Evolutionary conservation across 768 basidiomycete genomes (phyloP).

Genomic region (Amanita thiersii): DNA sequence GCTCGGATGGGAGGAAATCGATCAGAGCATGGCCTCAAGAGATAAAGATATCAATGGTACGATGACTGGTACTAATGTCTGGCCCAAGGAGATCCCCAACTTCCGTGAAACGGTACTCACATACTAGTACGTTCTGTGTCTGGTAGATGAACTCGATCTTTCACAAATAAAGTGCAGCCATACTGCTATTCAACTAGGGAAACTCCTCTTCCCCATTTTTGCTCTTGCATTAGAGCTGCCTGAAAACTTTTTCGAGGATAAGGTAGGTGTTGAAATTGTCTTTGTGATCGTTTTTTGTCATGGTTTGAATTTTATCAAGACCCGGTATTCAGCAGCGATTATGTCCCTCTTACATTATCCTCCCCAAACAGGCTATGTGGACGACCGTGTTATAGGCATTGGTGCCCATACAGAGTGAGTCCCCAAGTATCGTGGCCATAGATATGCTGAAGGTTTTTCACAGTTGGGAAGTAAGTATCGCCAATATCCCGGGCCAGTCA

Average conservation of each 20-base stretch:
- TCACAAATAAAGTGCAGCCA: background rate
- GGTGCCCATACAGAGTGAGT: background rate
- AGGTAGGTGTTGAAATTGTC: background rate
- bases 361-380: background rate
- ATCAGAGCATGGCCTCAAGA: conserved; percentile 21
- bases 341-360: conserved; percentile 1
- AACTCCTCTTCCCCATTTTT: background rate
- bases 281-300: background rate
- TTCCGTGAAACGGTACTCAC: background rate
- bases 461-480: conserved; percentile 1
- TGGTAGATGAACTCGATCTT: background rate
- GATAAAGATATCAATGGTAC: conserved; percentile 24
- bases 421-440: background rate
- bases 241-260: background rate
- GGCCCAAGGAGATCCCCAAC: conserved; percentile 42
- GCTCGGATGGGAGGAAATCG: conserved; percentile 61
- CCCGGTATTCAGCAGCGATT: background rate
- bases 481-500: background rate
- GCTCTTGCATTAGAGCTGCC: background rate
- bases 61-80: conserved; percentile 70
- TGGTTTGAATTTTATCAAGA: too few species aligned
- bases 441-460: background rate
- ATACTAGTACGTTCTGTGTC: background rate
- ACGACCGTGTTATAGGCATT: background rate
- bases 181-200: background rate